Evolutionary conservation across 148 eudicot species (phyloP), one percentile per base, ranked within the genome.

Genomic region (Chenopodium formosanum): DNA sequence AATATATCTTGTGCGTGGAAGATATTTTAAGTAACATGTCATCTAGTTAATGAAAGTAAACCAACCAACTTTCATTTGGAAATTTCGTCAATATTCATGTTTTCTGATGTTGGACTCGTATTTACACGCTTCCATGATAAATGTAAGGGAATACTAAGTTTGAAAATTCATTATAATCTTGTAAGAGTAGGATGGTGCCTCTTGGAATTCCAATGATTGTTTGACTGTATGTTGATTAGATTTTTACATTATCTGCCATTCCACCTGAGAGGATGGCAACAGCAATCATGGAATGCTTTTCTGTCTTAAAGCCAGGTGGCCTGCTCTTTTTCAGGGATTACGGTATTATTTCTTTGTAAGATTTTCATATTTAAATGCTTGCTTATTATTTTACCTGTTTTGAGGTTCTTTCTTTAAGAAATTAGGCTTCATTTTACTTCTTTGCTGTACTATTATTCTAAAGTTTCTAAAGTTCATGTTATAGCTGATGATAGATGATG

Each of bases 221-320:
- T 77, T 71, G 7, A 48, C 31, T 56, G 67, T 73, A 12, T 50
- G 34, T 71, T 34, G 80, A 66, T 31, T 90, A 96, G 99, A 89
- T 96, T 80, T 94, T 96, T 87, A 94, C 97, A 1, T 79, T 96
- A 76, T 96, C 99, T 32, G 99, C 99, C 8, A 88, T 96, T 80
- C 98, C 97, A 25, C 86, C 87, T 60, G 85, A 86, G 67, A 92
- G 92, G 88, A 94, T 96, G 98, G 84, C 87, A 60, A 56, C 76
- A 77, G 98, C 98, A 25, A 73, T 96, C 75, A 83, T 79, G 78
- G 91, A 90, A 82, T 96, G 99, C 78, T 94, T 92, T 85, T 87
- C 97, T 56, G 91, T 94, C 78, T 58, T 96, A 72, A 96, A 91
- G 87, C 95, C 91, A 1, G 99, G 99, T 37, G 99, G 97, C 82